Conservation (phyloP, 805 yeast genomes). For the Saccharomycopsis amapae region DNA sequence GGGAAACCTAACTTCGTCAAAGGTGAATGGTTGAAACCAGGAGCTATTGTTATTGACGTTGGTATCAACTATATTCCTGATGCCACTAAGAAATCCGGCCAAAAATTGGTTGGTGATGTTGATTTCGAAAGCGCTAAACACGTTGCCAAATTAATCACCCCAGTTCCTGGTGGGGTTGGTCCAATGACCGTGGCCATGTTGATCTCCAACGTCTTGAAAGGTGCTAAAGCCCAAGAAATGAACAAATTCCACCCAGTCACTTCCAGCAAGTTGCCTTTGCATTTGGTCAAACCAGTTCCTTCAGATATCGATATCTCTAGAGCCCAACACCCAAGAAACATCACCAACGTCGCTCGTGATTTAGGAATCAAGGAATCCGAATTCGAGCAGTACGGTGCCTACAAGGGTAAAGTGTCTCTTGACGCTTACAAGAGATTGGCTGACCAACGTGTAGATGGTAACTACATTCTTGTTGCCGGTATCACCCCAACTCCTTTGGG, state of each 20-base stretch:
- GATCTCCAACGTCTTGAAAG: conserved; percentile 69
- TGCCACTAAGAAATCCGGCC: conserved; percentile 65
- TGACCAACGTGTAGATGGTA: conserved; percentile 57
- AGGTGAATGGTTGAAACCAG: conserved; percentile 83
- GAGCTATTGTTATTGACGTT: conserved; percentile 84
- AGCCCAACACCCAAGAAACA: conserved; percentile 79
- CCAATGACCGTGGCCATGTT: conserved; percentile 99
- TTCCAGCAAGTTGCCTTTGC: conserved; percentile 47
- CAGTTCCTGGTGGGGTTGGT: conserved; percentile 99
- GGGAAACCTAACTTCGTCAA: conserved; percentile 80
- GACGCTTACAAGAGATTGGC: conserved; percentile 63
- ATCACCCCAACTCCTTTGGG: conserved; percentile 98
- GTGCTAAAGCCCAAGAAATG: conserved; percentile 49
- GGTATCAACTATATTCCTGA: conserved; percentile 90
- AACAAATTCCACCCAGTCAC: conserved; percentile 37
- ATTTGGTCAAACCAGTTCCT: conserved; percentile 57
- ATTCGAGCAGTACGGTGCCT: conserved; percentile 81
- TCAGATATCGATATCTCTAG: conserved; percentile 87
- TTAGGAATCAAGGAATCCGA: conserved; percentile 73
- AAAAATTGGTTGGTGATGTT: conserved; percentile 89
- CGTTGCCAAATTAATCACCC: conserved; percentile 71
- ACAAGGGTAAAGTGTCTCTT: conserved; percentile 75
- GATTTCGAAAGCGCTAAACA: conserved; percentile 63
- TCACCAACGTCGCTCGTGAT: conserved; percentile 68
- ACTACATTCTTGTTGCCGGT: conserved; percentile 89